Percentiles rank a stretch among this genome's conserved stretches.
phyloP scores from a whole-genome alignment of 495 filamentous ascomycete genomes.

The Antarctomyces pellizariae region DNA sequence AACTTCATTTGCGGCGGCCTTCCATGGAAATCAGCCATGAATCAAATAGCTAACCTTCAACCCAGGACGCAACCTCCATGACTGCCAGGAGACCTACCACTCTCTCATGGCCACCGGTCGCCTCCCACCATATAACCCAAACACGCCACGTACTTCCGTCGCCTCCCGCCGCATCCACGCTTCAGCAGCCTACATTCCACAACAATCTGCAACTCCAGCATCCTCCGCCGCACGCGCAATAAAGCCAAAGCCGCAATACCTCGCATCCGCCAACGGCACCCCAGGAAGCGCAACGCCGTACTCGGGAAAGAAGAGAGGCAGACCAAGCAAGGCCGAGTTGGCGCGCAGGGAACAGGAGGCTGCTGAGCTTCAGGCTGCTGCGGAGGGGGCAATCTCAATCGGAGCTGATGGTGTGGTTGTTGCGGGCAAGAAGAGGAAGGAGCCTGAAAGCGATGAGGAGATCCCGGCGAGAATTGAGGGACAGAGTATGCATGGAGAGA shows the following conservation, averaged over 20 bases:
- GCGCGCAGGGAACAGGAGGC: constrained; percentile 27
- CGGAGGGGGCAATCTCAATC: too few relatives aligned
- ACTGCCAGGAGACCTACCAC: constrained; percentile 6
- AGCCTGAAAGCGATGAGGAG: too few relatives aligned
- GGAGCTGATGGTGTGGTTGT: too few relatives aligned
- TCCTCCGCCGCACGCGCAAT: constrained; percentile 4
- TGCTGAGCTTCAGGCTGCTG: too few relatives aligned
- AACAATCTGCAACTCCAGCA: constrained; percentile 1
- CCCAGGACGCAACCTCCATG: constrained; percentile 7
- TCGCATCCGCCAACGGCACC: constrained; percentile 9
- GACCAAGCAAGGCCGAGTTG: constrained; percentile 32
- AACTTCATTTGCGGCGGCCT: not conserved
- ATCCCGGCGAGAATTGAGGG: too few relatives aligned
- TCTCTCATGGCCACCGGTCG: constrained; percentile 3
- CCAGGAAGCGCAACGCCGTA: constrained; percentile 2
- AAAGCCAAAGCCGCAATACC: constrained; percentile 8
- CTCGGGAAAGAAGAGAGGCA: constrained; percentile 28
- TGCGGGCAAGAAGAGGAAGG: too few relatives aligned
- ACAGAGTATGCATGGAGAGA: too few relatives aligned
- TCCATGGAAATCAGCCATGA: constrained; percentile 1
- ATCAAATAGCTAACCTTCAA: constrained; percentile 1
- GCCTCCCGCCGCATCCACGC: constrained; percentile 8
- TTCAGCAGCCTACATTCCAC: constrained; percentile 1
- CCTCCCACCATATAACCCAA: constrained; percentile 3
- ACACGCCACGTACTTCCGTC: not conserved